phyloP scores from a whole-genome alignment of 352 stramenopile species.

The Phytophthora podocarpi region DNA sequence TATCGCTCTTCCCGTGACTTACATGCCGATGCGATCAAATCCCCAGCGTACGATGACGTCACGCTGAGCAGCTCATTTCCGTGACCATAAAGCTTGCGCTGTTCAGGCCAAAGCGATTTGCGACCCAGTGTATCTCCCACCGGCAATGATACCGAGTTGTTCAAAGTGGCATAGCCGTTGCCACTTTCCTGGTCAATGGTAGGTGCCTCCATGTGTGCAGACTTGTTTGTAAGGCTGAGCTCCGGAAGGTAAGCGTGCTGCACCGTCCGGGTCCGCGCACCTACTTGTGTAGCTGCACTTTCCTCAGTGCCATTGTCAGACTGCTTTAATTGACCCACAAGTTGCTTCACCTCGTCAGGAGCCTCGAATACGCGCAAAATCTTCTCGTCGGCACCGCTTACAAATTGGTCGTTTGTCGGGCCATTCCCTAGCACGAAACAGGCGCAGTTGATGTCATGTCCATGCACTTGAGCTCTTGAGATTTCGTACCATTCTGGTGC shows the following conservation, averaged over 20 bases:
- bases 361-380: slow-evolving; percentile 80
- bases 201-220: slow-evolving; percentile 4
- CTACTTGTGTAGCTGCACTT: background rate
- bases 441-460: slow-evolving; percentile 82
- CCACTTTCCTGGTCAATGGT: slow-evolving; percentile 9
- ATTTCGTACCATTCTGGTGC: slow-evolving; percentile 60
- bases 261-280: slow-evolving; percentile 13
- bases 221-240: slow-evolving; percentile 82
- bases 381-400: slow-evolving; percentile 85
- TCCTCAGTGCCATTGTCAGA: background rate
- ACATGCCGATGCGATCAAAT: slow-evolving; percentile 69
- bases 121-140: slow-evolving; percentile 66
- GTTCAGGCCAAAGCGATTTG: slow-evolving; percentile 80
- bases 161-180: slow-evolving; percentile 34
- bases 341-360: slow-evolving; percentile 49
- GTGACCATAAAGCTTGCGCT: slow-evolving; percentile 81
- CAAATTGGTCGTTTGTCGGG: slow-evolving; percentile 51
- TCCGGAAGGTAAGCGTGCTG: slow-evolving; percentile 75
- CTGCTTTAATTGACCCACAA: slow-evolving; percentile 33
- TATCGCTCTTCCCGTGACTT: slow-evolving; percentile 78
- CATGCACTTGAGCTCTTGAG: slow-evolving; percentile 78
- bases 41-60: slow-evolving; percentile 51
- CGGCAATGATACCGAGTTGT: slow-evolving; percentile 34
- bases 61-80: slow-evolving; percentile 82
- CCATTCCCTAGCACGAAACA: slow-evolving; percentile 43